Percentiles rank a stretch among this genome's conserved stretches.
Evolutionary conservation across 805 yeast genomes (phyloP).

Genomic region (Barnettozyma californica): DNA sequence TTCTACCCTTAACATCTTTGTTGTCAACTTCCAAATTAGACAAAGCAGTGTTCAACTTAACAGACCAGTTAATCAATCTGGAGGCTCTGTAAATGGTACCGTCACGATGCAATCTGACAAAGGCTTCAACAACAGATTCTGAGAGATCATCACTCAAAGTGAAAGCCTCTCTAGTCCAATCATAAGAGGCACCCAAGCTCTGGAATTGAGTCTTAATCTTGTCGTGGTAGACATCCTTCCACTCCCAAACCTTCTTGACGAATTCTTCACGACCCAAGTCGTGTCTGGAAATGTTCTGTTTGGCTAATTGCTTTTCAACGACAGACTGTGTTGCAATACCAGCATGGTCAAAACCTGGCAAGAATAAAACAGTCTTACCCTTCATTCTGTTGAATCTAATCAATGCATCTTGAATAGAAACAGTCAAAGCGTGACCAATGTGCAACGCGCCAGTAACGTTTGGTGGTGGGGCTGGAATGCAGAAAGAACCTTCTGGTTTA

Average conservation of each 20-base stretch:
- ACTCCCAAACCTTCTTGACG: slow-evolving; percentile 88
- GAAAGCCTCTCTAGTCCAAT: slow-evolving; percentile 93
- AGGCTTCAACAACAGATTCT: slow-evolving; percentile 83
- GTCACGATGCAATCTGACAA: slow-evolving; percentile 86
- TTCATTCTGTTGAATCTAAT: slow-evolving; percentile 95
- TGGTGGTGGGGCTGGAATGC: slow-evolving; percentile 99
- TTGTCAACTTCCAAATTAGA: slow-evolving; percentile 96
- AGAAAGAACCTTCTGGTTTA: slow-evolving; percentile 79
- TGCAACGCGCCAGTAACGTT: slow-evolving; percentile 98
- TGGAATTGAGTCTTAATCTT: slow-evolving; percentile 81
- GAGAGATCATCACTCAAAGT: slow-evolving; percentile 78
- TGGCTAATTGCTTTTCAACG: slow-evolving; percentile 88
- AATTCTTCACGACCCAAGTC: slow-evolving; percentile 93
- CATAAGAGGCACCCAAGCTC: slow-evolving; percentile 93
- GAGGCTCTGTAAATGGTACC: slow-evolving; percentile 93
- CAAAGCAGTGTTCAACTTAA: slow-evolving; percentile 87
- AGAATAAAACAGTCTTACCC: slow-evolving; percentile 86
- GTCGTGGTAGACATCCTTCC: slow-evolving; percentile 92
- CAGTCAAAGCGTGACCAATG: slow-evolving; percentile 96
- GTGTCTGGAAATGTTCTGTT: slow-evolving; percentile 84
- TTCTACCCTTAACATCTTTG: slow-evolving; percentile 80
- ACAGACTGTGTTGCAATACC: slow-evolving; percentile 99
- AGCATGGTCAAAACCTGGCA: slow-evolving; percentile 98
- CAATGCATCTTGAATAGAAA: slow-evolving; percentile 89
- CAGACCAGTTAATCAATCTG: slow-evolving; percentile 95